These are phyloP conservation scores for Agastache rugosa DNA, from an alignment of 257 asterid genomes.

Conservation along the genomic window DNA sequence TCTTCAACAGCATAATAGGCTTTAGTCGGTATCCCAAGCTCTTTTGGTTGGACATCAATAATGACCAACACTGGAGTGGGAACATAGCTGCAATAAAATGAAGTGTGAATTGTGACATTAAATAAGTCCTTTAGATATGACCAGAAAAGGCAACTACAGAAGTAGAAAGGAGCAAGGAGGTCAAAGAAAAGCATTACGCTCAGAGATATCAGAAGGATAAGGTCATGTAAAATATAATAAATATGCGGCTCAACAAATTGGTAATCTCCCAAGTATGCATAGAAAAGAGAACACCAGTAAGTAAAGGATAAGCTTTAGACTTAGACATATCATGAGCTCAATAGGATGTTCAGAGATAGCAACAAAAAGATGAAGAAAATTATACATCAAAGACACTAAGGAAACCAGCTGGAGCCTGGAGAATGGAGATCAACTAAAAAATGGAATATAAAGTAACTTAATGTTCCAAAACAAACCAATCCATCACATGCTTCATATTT, in stretches of 20 bases:
- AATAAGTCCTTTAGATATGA: neutral
- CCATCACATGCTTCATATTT: conserved; percentile 25
- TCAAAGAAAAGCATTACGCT: neutral
- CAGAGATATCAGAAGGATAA: conserved; percentile 4
- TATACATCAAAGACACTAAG: conserved; percentile 5
- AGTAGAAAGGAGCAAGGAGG: neutral
- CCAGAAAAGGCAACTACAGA: neutral
- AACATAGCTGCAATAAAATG: conserved; percentile 65
- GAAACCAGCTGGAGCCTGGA: neutral
- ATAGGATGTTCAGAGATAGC: neutral
- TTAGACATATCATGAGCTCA: neutral
- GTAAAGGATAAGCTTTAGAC: neutral
- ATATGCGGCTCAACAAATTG: neutral
- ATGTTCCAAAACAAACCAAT: conserved; percentile 1
- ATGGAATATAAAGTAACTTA: neutral
- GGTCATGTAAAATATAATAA: neutral
- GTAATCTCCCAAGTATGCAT: neutral
- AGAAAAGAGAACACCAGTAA: conserved; percentile 11
- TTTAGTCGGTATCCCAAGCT: conserved; percentile 87
- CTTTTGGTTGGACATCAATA: conserved; percentile 91
- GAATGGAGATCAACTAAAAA: conserved; percentile 22
- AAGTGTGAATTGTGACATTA: conserved; percentile 12
- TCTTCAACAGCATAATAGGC: conserved; percentile 95
- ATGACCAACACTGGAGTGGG: conserved; percentile 87
- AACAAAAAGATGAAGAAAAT: neutral